phyloP scores from a whole-genome alignment of 139 green algal species.

The Chlamydomonas urium region DNA sequence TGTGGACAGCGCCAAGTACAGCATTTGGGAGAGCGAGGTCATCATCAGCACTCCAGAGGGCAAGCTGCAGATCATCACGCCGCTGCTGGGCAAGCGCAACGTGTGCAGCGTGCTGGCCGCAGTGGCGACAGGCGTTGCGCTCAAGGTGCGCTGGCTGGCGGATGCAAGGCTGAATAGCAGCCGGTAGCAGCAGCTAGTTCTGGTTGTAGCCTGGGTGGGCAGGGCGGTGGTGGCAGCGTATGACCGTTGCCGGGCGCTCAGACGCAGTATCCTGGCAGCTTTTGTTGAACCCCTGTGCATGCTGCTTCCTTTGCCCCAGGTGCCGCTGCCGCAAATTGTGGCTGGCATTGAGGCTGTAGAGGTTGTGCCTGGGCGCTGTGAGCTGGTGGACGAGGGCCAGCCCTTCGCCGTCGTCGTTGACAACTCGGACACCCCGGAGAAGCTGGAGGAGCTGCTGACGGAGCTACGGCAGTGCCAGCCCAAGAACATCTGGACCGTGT shows the following conservation, averaged over 20 bases:
- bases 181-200: neutral
- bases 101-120: constrained; percentile 90
- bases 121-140: constrained; percentile 75
- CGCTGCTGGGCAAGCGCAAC: constrained; percentile 78
- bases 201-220: too few species aligned
- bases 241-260: neutral
- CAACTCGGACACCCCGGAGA: constrained; percentile 73
- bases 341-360: constrained; percentile 80
- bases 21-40: constrained; percentile 74
- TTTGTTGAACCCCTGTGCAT: neutral
- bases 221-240: too few species aligned
- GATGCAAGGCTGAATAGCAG: neutral
- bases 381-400: constrained; percentile 87
- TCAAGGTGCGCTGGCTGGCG: constrained; percentile 55
- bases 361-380: constrained; percentile 38
- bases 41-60: constrained; percentile 49
- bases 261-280: neutral
- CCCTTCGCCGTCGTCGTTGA: constrained; percentile 92
- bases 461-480: constrained; percentile 42
- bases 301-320: too few species aligned
- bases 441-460: constrained; percentile 56
- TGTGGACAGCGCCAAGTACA: constrained; percentile 49
- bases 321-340: constrained; percentile 62
- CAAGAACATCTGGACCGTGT: constrained; percentile 75
- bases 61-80: constrained; percentile 69